phyloP scores from a whole-genome alignment of 2,329 filamentous ascomycete genomes.

The Ceratocystis variospora region DNA sequence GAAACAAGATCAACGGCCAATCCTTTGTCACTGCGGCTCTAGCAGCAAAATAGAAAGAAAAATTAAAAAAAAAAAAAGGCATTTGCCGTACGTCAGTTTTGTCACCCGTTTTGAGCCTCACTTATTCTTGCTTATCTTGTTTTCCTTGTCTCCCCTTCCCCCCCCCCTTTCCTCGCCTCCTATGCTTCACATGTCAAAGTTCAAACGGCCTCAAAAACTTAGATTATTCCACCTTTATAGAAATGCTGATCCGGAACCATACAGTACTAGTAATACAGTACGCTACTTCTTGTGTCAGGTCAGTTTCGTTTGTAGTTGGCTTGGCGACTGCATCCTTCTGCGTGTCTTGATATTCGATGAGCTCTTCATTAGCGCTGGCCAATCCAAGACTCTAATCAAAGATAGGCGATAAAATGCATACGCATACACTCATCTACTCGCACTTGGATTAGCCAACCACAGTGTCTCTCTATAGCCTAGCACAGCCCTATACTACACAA shows the following conservation, averaged over 20 bases:
- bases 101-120: conserved; percentile 1
- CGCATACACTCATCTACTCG: neutral
- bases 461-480: neutral
- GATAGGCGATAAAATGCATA: neutral
- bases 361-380: neutral
- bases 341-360: neutral
- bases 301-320: conserved; percentile 5
- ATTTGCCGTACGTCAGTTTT: neutral
- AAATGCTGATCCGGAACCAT: neutral
- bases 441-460: too few species aligned
- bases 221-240: neutral
- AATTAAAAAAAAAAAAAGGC: neutral
- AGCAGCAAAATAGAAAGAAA: neutral
- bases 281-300: neutral
- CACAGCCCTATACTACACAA: too few species aligned
- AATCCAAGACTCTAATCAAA: neutral
- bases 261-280: neutral
- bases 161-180: neutral
- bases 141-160: neutral
- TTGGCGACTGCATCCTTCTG: conserved; percentile 6
- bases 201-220: neutral
- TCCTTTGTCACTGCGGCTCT: neutral
- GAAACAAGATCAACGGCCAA: neutral
- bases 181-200: neutral
- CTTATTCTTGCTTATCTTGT: neutral